Percentiles rank a stretch among this genome's conserved stretches.
These are phyloP conservation scores for Rhodosporidiobolus odoratus DNA, from an alignment of 768 basidiomycete species.

Conservation along the genomic window DNA sequence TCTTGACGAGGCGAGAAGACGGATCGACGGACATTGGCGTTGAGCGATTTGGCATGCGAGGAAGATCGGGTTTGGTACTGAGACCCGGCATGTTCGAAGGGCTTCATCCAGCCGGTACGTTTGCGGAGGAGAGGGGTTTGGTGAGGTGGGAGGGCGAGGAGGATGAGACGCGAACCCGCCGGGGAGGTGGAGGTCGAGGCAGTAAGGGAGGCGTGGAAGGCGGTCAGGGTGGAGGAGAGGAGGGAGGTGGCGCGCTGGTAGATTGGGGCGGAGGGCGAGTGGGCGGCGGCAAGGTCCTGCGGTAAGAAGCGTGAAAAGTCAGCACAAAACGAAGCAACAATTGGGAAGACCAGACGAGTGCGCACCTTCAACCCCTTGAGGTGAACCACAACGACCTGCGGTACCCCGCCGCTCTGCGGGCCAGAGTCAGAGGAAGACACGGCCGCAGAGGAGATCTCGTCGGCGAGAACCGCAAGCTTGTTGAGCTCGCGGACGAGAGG, in stretches of 20 bases:
- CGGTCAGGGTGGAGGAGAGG: conserved; percentile 13
- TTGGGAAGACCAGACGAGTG: not conserved
- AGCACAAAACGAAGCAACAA: not conserved
- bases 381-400: conserved; percentile 24
- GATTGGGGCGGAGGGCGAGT: conserved; percentile 14
- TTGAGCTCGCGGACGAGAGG: not conserved
- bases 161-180: not conserved
- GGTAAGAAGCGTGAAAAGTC: not conserved
- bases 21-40: not conserved
- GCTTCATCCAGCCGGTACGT: conserved; percentile 16
- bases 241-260: conserved; percentile 16
- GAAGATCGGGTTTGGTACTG: not conserved
- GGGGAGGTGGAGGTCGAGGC: not conserved
- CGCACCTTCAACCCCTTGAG: conserved; percentile 33
- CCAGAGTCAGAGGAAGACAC: not conserved
- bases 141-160: conserved; percentile 25
- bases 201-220: conserved; percentile 4
- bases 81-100: conserved; percentile 10
- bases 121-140: conserved; percentile 16
- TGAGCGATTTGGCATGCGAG: not conserved
- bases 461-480: conserved; percentile 19
- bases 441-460: not conserved
- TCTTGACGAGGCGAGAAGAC: conserved; percentile 3
- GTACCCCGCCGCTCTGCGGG: not conserved
- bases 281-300: conserved; percentile 10